Base-by-base conservation (phyloP, 768 basidiomycete genomes). In the Cystobasidium onofrii region DNA sequence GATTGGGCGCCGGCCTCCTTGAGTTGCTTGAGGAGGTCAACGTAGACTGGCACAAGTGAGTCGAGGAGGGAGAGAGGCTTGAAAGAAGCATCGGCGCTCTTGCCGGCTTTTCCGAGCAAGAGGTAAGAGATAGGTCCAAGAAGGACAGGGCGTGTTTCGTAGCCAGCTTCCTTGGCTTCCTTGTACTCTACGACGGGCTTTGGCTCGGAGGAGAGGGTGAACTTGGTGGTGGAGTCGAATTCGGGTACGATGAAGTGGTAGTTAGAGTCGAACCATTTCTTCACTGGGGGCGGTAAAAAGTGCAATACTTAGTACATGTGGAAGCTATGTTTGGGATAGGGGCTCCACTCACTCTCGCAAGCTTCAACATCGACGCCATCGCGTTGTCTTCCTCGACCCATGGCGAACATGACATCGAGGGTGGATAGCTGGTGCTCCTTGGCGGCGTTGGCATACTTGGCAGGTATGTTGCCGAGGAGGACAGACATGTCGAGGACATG, bases 311-410 rank as follows among this genome's bases (percentile, higher is more conserved):
- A 55, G 18, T 65, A 60, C 52, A 55, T 41, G 29, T 43, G 18
- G 43, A 25, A 15, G 34, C 17, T 23, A 6, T 25, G 29, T 6
- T 1, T 25, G 27, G 31, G 43, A 52, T 41, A 27, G 20, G n/a
- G 55, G 29, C 1, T 34, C 18, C 33, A 17, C 62, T 13, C 63
- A 66, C 73, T 62, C 74, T 62, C 55, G 17, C 7, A 62, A 29
- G 71, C 55, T 60, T 73, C 74, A 76, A 98, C 92, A 84, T 99
- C 96, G 79, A 98, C 94, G 74, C 88, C 89, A 76, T 87, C 90
- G 50, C 89, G 86, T 83, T 99, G 96, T 77, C 95, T 91, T 73
- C 96, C 96, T 83, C 96, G 95, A 67, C 95, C 96, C 90, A 98
- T 94, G 79, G 96, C 96, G 79, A 99, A 98, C 84, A 91, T 96